Evolutionary conservation across 495 filamentous ascomycete species (phyloP).

Genomic region (Mytilinidion resinicola): DNA sequence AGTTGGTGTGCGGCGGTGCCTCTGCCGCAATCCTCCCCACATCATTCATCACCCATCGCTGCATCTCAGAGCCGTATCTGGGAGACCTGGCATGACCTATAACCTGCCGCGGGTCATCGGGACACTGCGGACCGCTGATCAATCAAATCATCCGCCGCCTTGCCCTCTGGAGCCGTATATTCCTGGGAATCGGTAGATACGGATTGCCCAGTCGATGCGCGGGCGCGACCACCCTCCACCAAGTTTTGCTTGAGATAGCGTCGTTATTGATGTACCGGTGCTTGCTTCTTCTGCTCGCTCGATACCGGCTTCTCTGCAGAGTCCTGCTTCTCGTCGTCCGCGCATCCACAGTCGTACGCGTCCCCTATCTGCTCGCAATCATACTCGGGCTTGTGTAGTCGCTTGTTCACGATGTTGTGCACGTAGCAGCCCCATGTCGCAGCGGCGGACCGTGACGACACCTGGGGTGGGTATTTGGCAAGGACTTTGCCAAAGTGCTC

Average conservation of each 20-base stretch:
- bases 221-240: not conserved
- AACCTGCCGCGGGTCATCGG: slow-evolving; percentile 19
- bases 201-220: not conserved
- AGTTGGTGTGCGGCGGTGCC: no score
- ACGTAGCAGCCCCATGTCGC: slow-evolving; percentile 91
- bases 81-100: slow-evolving; percentile 11
- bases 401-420: slow-evolving; percentile 89
- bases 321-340: slow-evolving; percentile 56
- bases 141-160: slow-evolving; percentile 10
- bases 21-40: not conserved
- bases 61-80: slow-evolving; percentile 6
- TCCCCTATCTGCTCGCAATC: slow-evolving; percentile 87
- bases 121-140: slow-evolving; percentile 15
- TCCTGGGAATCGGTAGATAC: no score
- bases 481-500: slow-evolving; percentile 81
- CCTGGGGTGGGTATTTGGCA: slow-evolving; percentile 82
- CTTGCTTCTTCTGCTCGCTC: slow-evolving; percentile 21
- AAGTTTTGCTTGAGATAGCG: slow-evolving; percentile 4
- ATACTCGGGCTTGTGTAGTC: slow-evolving; percentile 73
- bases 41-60: not conserved
- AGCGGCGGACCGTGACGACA: slow-evolving; percentile 71
- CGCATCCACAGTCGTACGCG: slow-evolving; percentile 94
- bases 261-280: slow-evolving; percentile 14
- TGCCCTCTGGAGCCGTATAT: not conserved
- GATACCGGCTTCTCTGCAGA: slow-evolving; percentile 20